Evolutionary conservation across 345 rosid species (phyloP).

Genomic region (Citrus cavaleriei): DNA sequence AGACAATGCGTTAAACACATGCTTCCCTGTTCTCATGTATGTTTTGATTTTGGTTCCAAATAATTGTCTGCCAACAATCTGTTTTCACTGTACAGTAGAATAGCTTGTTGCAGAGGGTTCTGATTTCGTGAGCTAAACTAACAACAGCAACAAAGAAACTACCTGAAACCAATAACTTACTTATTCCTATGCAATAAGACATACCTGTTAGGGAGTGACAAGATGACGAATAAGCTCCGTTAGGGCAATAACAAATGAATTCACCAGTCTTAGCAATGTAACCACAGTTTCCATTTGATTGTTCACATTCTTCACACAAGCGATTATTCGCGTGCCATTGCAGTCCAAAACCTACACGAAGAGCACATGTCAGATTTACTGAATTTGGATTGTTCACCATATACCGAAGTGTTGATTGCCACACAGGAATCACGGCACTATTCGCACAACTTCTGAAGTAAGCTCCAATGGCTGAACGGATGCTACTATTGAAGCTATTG

Average conservation of each 20-base stretch:
- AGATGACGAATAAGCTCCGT: neutral
- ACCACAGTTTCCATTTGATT: slow-evolving; percentile 18
- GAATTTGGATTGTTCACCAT: neutral
- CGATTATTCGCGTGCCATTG: neutral
- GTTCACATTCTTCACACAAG: slow-evolving; percentile 1
- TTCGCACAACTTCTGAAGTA: neutral
- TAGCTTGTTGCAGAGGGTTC: too few relatives aligned
- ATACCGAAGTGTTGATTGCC: neutral
- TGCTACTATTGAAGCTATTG: neutral
- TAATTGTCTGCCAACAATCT: too few relatives aligned
- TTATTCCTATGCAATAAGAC: too few relatives aligned
- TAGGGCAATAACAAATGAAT: slow-evolving; percentile 21
- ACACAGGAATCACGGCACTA: neutral
- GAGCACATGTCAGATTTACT: neutral
- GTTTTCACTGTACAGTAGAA: too few relatives aligned
- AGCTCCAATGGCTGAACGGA: neutral
- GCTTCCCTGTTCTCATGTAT: too few relatives aligned
- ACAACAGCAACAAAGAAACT: too few relatives aligned
- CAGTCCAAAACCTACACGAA: slow-evolving; percentile 20
- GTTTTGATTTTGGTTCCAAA: too few relatives aligned
- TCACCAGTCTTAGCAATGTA: neutral
- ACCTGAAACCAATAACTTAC: neutral
- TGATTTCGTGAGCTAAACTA: too few relatives aligned
- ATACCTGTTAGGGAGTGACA: neutral
- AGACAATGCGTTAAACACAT: too few relatives aligned